These are phyloP conservation scores for Abelmoschus esculentus DNA, from an alignment of 345 rosid genomes.

Conservation along the genomic window DNA sequence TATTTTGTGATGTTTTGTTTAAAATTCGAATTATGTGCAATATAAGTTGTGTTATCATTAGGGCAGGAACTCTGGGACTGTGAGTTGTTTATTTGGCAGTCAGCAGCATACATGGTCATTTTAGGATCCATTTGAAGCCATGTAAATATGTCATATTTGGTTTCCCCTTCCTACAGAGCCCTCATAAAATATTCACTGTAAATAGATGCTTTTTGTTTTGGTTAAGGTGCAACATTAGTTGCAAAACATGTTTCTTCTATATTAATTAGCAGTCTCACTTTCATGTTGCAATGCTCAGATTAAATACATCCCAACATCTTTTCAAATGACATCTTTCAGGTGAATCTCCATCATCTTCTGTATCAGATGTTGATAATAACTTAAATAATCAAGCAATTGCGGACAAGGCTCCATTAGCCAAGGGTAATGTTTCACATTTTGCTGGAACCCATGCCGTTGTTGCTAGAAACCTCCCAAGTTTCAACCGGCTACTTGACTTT, in stretches of 20 bases:
- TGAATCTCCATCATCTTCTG: conserved; percentile 87
- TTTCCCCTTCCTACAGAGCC: neutral
- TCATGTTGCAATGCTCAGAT: neutral
- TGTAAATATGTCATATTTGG: neutral
- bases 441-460: conserved; percentile 39
- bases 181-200: neutral
- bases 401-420: conserved; percentile 44
- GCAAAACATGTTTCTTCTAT: neutral
- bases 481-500: conserved; percentile 48
- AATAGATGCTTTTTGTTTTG: conserved; percentile 1
- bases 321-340: conserved; percentile 39
- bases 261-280: neutral
- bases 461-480: conserved; percentile 35
- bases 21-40: neutral
- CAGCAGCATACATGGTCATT: neutral
- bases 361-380: conserved; percentile 70
- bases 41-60: neutral
- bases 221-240: neutral
- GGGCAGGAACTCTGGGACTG: neutral
- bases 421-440: conserved; percentile 36
- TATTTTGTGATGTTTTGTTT: no score
- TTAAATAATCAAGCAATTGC: conserved; percentile 43
- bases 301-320: neutral
- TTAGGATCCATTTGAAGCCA: neutral
- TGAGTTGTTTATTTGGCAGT: neutral